Conservation (phyloP, 805 yeast species). For the Candida adriatica region DNA sequence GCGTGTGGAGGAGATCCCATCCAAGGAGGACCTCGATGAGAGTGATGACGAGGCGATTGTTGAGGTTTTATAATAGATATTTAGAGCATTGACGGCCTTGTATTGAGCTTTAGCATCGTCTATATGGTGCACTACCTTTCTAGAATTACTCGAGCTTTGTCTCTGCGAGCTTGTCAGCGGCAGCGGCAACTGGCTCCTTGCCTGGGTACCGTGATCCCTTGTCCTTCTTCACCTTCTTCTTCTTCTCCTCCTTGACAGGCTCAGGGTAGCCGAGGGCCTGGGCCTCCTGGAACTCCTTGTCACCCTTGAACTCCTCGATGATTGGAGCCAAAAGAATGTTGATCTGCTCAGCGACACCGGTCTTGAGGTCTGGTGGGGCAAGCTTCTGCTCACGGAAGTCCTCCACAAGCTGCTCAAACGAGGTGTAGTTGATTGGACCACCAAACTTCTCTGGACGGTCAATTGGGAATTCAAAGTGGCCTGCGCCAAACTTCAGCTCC, state of each 20-base stretch:
- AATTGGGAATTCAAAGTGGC: conserved; percentile 59
- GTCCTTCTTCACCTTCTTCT: conserved; percentile 73
- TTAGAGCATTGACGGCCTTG: no score
- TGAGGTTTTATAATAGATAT: conserved; percentile 11
- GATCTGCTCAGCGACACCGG: conserved; percentile 85
- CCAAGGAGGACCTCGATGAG: conserved; percentile 31
- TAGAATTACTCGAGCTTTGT: no score
- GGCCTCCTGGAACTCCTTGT: conserved; percentile 69
- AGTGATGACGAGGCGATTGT: conserved; percentile 21
- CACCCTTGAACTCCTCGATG: conserved; percentile 55
- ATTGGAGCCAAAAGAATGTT: conserved; percentile 79
- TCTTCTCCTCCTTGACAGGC: conserved; percentile 49
- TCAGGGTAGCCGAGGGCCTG: conserved; percentile 80
- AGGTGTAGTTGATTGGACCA: conserved; percentile 72
- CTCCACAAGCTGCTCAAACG: conserved; percentile 60
- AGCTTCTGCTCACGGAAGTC: conserved; percentile 71
- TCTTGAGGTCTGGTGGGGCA: conserved; percentile 89
- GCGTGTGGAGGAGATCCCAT: conserved; percentile 40
- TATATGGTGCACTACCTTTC: no score
- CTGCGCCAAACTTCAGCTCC: conserved; percentile 58
- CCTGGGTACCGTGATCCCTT: conserved; percentile 93
- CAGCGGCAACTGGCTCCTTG: no score
- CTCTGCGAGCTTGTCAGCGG: no score
- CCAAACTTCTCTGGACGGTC: conserved; percentile 97
- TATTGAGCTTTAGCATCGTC: no score